phyloP scores from a whole-genome alignment of 176 grass and related monocot genomes.

The Tillandsia fasciculata region DNA sequence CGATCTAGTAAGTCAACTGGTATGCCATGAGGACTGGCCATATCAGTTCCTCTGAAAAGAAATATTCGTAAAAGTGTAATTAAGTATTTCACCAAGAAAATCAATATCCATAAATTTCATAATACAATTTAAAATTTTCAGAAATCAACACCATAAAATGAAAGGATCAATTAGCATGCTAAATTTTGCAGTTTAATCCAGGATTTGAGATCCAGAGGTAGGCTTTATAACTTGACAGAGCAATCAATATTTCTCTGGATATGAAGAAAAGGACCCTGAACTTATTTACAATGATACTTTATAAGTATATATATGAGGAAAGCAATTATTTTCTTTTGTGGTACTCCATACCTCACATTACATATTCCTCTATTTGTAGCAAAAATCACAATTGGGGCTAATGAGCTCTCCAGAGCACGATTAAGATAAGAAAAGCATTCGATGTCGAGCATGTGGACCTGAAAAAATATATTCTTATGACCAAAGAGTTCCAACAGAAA shows the following conservation, averaged over 20 bases:
- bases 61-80: constrained; percentile 14
- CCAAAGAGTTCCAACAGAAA: background rate
- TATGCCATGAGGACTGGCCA: constrained; percentile 89
- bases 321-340: background rate
- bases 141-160: background rate
- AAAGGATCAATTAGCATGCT: background rate
- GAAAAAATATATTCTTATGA: constrained; percentile 21
- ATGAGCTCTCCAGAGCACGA: constrained; percentile 79
- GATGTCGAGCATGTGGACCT: constrained; percentile 95
- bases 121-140: background rate
- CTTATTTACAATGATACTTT: no score
- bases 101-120: background rate
- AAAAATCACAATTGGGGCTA: constrained; percentile 86
- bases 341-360: constrained; percentile 57
- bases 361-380: constrained; percentile 95
- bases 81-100: constrained; percentile 5
- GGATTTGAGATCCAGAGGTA: background rate
- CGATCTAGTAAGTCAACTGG: constrained; percentile 91
- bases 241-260: background rate
- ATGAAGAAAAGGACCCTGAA: no score
- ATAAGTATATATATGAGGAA: no score
- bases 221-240: background rate
- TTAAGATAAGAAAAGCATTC: constrained; percentile 99
- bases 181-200: background rate
- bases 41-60: constrained; percentile 84